These are phyloP conservation scores for Coniochaeta prunicola DNA, from an alignment of 2,329 filamentous ascomycete genomes.

Conservation along the genomic window DNA sequence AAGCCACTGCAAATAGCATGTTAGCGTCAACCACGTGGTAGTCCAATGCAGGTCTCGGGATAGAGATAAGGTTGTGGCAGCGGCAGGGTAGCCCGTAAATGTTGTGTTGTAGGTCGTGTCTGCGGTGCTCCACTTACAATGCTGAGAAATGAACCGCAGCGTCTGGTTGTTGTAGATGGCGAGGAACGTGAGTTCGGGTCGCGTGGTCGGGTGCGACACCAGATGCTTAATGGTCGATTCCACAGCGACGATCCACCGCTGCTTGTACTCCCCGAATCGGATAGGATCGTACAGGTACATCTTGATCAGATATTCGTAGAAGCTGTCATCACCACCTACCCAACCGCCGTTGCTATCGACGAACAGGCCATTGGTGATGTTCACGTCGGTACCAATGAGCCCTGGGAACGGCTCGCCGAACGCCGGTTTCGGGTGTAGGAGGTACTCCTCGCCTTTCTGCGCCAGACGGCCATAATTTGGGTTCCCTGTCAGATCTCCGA, in stretches of 20 bases:
- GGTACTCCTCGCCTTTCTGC: slow-evolving; percentile 61
- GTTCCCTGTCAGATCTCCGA: slow-evolving; percentile 69
- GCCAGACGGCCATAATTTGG: slow-evolving; percentile 57
- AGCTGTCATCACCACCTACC: slow-evolving; percentile 71
- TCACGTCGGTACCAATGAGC: slow-evolving; percentile 61
- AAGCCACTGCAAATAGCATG: slow-evolving; percentile 51
- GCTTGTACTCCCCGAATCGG: slow-evolving; percentile 57
- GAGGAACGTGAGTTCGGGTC: slow-evolving; percentile 67
- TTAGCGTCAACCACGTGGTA: neutral
- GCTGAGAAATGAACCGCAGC: slow-evolving; percentile 37
- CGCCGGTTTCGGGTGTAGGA: slow-evolving; percentile 56
- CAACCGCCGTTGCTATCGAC: slow-evolving; percentile 63
- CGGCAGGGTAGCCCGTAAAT: slow-evolving; percentile 5
- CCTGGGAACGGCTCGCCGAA: slow-evolving; percentile 68
- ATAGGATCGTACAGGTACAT: slow-evolving; percentile 74
- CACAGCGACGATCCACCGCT: slow-evolving; percentile 68
- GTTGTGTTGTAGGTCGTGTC: neutral
- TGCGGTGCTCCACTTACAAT: slow-evolving; percentile 31
- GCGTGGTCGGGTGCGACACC: slow-evolving; percentile 56
- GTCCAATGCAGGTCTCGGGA: neutral
- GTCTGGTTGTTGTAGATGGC: slow-evolving; percentile 44
- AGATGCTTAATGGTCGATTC: slow-evolving; percentile 70
- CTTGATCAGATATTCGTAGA: slow-evolving; percentile 88
- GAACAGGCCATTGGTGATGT: slow-evolving; percentile 60
- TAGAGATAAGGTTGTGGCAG: slow-evolving; percentile 17